phyloP scores from a whole-genome alignment of 2,329 filamentous ascomycete genomes.

The Scytalidium sp. region DNA sequence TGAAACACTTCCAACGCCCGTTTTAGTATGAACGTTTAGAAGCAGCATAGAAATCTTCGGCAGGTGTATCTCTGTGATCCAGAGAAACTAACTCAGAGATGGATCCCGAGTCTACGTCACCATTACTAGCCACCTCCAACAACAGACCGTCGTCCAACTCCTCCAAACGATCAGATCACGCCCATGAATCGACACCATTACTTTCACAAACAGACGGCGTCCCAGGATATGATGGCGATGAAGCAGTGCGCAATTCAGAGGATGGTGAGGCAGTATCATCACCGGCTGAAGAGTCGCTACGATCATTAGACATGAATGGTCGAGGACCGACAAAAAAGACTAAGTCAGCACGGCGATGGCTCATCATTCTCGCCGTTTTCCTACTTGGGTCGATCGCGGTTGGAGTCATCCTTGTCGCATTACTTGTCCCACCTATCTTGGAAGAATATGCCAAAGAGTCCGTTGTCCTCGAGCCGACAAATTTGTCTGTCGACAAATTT shows the following conservation, averaged over 20 bases:
- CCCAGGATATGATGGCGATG: conserved; percentile 27
- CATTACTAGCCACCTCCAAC: background rate
- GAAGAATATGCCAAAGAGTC: conserved; percentile 86
- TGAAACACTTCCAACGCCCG: background rate
- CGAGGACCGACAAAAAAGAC: conserved; percentile 20
- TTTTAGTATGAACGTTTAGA: background rate
- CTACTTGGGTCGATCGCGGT: conserved; percentile 62
- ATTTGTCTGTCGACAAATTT: conserved; percentile 81
- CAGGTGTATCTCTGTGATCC: no score
- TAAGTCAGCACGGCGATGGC: conserved; percentile 59
- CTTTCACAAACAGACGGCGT: conserved; percentile 24
- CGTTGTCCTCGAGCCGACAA: conserved; percentile 76
- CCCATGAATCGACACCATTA: conserved; percentile 30
- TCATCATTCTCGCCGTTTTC: conserved; percentile 71
- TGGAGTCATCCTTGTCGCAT: conserved; percentile 72
- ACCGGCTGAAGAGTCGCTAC: conserved; percentile 30
- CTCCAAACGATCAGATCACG: conserved; percentile 17
- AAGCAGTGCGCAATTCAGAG: conserved; percentile 15
- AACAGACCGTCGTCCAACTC: conserved; percentile 12
- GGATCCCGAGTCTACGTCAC: background rate
- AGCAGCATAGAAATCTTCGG: no score
- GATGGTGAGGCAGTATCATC: conserved; percentile 20
- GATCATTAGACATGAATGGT: conserved; percentile 27
- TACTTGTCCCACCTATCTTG: conserved; percentile 75
- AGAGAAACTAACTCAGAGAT: background rate